Conservation (phyloP, 2,329 filamentous ascomycete genomes). For the Claviceps paspali region DNA sequence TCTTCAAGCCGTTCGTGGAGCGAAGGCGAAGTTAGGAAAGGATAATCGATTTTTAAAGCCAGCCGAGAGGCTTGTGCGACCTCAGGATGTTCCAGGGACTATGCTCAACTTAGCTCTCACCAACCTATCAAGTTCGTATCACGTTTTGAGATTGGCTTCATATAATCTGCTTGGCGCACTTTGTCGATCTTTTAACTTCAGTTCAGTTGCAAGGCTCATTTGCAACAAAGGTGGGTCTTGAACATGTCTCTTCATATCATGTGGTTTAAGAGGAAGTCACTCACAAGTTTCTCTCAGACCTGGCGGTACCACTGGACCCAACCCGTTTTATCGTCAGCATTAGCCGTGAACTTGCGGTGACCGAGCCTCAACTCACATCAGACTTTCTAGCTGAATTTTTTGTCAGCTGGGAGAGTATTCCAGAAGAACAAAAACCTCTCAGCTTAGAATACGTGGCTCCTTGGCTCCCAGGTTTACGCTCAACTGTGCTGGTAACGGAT, state of each 20-base stretch:
- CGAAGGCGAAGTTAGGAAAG: conserved; percentile 50
- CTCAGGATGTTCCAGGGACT: conserved; percentile 56
- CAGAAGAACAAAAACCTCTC: conserved; percentile 49
- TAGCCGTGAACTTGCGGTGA: conserved; percentile 44
- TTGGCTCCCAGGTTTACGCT: conserved; percentile 48
- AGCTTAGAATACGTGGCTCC: conserved; percentile 56
- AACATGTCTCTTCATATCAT: no score
- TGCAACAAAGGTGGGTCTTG: conserved; percentile 39
- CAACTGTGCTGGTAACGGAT: conserved; percentile 42
- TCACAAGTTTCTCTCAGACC: conserved; percentile 24
- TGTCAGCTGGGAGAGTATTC: conserved; percentile 55
- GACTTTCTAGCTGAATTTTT: conserved; percentile 63
- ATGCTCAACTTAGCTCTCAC: conserved; percentile 52
- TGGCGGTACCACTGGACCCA: conserved; percentile 47
- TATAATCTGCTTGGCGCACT: conserved; percentile 54
- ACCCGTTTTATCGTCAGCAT: conserved; percentile 50
- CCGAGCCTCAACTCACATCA: conserved; percentile 51
- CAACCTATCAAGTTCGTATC: conserved; percentile 48
- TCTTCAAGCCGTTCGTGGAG: conserved; percentile 44
- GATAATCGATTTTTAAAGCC: conserved; percentile 45
- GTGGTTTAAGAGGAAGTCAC: neutral
- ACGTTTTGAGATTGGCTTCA: conserved; percentile 43
- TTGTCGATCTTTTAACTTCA: conserved; percentile 53
- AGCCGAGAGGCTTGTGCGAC: conserved; percentile 49
- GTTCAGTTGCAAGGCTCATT: conserved; percentile 43